These are phyloP conservation scores for Canariomyces notabilis DNA, from an alignment of 2,329 filamentous ascomycete species.

Conservation along the genomic window DNA sequence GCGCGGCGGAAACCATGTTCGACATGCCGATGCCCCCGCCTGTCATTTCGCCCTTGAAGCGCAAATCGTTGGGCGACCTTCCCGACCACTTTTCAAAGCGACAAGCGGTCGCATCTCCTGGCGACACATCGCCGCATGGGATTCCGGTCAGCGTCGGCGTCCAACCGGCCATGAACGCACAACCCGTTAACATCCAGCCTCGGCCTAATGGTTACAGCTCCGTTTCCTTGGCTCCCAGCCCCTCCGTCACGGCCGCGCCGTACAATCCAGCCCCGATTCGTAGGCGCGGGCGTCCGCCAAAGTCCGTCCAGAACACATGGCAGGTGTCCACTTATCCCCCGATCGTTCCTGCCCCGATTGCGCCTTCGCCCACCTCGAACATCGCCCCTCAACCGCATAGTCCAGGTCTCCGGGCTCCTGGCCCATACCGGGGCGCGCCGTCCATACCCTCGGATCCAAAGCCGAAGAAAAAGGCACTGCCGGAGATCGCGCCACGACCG, in stretches of 20 bases:
- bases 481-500: slow-evolving; percentile 18
- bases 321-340: slow-evolving; percentile 16
- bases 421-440: slow-evolving; percentile 6
- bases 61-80: slow-evolving; percentile 29
- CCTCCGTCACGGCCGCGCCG: slow-evolving; percentile 15
- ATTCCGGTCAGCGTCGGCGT: slow-evolving; percentile 13
- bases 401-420: slow-evolving; percentile 7
- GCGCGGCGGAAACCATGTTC: slow-evolving; percentile 31
- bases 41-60: slow-evolving; percentile 28
- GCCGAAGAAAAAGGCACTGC: slow-evolving; percentile 11
- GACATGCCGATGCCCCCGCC: slow-evolving; percentile 26
- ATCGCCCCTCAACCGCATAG: slow-evolving; percentile 16
- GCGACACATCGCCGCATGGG: slow-evolving; percentile 18
- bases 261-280: slow-evolving; percentile 23
- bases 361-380: slow-evolving; percentile 11
- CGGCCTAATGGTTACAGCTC: slow-evolving; percentile 27
- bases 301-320: slow-evolving; percentile 25
- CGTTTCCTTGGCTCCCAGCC: slow-evolving; percentile 12
- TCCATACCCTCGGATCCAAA: slow-evolving; percentile 8
- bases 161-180: slow-evolving; percentile 8
- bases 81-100: slow-evolving; percentile 30
- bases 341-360: slow-evolving; percentile 20
- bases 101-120: slow-evolving; percentile 25
- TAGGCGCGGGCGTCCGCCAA: slow-evolving; percentile 33
- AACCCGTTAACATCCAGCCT: slow-evolving; percentile 30